A percentile compares a stretch with the other conserved stretches of the same genome.
Evolutionary conservation across 2,329 filamentous ascomycete species (phyloP).

Genomic region (Torrubiella hemipterigena): DNA sequence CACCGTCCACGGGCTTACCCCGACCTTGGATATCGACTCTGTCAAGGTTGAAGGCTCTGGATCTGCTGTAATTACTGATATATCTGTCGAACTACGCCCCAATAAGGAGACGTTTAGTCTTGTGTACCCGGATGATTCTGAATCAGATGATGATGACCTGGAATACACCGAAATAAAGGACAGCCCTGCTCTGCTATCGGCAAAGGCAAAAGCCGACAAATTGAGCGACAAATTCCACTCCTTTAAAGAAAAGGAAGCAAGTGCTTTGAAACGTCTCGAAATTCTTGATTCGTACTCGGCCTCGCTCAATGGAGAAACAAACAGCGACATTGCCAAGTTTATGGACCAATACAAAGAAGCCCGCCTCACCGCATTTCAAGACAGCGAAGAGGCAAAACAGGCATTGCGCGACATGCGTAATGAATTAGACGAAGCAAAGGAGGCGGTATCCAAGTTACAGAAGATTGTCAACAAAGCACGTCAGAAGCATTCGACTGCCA

Average conservation of each 20-base stretch:
- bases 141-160: slow-evolving; percentile 17
- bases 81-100: slow-evolving; percentile 44
- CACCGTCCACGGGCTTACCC: slow-evolving; percentile 42
- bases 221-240: slow-evolving; percentile 13
- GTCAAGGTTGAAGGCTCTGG: slow-evolving; percentile 49
- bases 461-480: slow-evolving; percentile 10
- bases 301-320: slow-evolving; percentile 20
- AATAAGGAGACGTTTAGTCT: slow-evolving; percentile 44
- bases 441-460: neutral
- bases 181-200: slow-evolving; percentile 10
- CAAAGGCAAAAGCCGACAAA: slow-evolving; percentile 17
- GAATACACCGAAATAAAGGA: slow-evolving; percentile 13
- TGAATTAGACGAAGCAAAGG: slow-evolving; percentile 18
- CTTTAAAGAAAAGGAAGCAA: slow-evolving; percentile 10
- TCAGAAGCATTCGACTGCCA: slow-evolving; percentile 21
- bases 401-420: slow-evolving; percentile 19
- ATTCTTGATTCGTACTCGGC: slow-evolving; percentile 28
- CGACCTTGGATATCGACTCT: slow-evolving; percentile 43
- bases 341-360: slow-evolving; percentile 29
- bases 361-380: slow-evolving; percentile 27
- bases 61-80: slow-evolving; percentile 45
- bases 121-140: slow-evolving; percentile 34
- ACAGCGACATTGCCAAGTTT: slow-evolving; percentile 20
- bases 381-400: slow-evolving; percentile 22
- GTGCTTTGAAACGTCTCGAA: slow-evolving; percentile 21